Percentiles rank a stretch among this genome's conserved stretches.
Conservation (phyloP, 164 flowering plant genomes). For the Chimonanthus praecox region DNA sequence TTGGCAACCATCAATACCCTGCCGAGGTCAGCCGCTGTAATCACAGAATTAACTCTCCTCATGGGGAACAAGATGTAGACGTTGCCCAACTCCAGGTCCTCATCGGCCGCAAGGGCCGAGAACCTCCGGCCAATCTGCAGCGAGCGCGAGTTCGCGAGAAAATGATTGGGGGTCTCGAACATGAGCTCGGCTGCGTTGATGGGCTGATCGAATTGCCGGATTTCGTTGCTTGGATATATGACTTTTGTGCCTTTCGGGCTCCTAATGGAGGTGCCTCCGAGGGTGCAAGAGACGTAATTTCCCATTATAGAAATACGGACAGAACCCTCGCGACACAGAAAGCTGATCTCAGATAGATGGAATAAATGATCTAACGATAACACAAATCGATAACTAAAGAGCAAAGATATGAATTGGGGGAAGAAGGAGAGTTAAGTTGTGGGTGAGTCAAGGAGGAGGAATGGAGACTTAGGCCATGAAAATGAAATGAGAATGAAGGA, state of each 20-base stretch:
- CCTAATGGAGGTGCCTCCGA: conserved; percentile 9
- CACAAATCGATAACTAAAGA: too few relatives aligned
- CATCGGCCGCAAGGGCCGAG: conserved; percentile 65
- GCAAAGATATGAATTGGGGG: too few relatives aligned
- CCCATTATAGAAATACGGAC: conserved; percentile 38
- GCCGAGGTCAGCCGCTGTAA: conserved; percentile 54
- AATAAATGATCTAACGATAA: too few relatives aligned
- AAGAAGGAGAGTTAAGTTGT: too few relatives aligned
- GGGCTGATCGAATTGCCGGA: conserved; percentile 29
- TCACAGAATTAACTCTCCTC: conserved; percentile 50
- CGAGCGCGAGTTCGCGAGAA: conserved; percentile 48
- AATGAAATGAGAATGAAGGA: too few relatives aligned
- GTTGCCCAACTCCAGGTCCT: conserved; percentile 55
- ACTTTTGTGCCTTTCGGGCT: conserved; percentile 32
- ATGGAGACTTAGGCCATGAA: too few relatives aligned
- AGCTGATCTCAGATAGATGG: too few relatives aligned
- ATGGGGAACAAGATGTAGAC: conserved; percentile 69
- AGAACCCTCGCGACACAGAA: too few relatives aligned
- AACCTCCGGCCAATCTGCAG: conserved; percentile 55
- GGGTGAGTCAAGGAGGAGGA: too few relatives aligned
- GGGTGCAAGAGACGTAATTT: conserved; percentile 55
- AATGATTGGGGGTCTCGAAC: conserved; percentile 64
- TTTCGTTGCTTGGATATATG: conserved; percentile 50
- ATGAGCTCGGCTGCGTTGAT: conserved; percentile 72
- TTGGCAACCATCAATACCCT: conserved; percentile 37